Evolutionary conservation across 1,284 basidiomycete genomes (phyloP).

Genomic region (Boletellus deceptivus): DNA sequence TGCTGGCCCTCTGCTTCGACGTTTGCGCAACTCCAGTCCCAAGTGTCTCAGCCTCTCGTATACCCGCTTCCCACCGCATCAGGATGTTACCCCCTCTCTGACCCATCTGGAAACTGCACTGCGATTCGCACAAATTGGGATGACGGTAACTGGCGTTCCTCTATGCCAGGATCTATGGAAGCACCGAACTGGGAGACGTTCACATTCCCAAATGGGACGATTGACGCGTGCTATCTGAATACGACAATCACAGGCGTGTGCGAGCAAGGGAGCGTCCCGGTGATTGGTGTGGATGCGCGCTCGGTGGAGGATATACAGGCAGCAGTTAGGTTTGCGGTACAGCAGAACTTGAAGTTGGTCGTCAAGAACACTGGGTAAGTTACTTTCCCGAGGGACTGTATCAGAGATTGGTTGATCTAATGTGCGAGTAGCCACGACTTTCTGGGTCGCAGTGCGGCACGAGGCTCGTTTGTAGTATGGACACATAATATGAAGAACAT

Average conservation of each 20-base stretch:
- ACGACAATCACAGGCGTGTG: conserved; percentile 11
- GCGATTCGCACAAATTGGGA: conserved; percentile 28
- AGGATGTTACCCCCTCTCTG: conserved; percentile 24
- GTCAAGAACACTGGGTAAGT: conserved; percentile 51
- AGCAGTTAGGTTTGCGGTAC: conserved; percentile 28
- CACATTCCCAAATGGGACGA: conserved; percentile 39
- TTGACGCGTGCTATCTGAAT: conserved; percentile 30
- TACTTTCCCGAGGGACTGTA: not conserved
- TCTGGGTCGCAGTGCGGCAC: conserved; percentile 40
- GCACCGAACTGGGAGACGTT: conserved; percentile 41
- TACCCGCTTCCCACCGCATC: conserved; percentile 25
- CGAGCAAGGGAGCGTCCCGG: conserved; percentile 16
- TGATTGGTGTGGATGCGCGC: conserved; percentile 29
- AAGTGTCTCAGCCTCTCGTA: conserved; percentile 32
- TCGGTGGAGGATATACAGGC: conserved; percentile 39
- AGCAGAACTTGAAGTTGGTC: conserved; percentile 42
- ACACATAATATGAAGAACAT: conserved; percentile 32
- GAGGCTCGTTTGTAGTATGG: conserved; percentile 40
- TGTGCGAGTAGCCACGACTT: conserved; percentile 2
- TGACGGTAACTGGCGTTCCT: conserved; percentile 40
- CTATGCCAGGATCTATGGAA: conserved; percentile 42
- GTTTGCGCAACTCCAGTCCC: conserved; percentile 33
- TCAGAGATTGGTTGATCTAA: not conserved
- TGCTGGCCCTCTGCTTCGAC: conserved; percentile 43
- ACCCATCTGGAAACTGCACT: conserved; percentile 24